phyloP scores from a whole-genome alignment of 2,329 filamentous ascomycete species.

The Penicillium sp. region DNA sequence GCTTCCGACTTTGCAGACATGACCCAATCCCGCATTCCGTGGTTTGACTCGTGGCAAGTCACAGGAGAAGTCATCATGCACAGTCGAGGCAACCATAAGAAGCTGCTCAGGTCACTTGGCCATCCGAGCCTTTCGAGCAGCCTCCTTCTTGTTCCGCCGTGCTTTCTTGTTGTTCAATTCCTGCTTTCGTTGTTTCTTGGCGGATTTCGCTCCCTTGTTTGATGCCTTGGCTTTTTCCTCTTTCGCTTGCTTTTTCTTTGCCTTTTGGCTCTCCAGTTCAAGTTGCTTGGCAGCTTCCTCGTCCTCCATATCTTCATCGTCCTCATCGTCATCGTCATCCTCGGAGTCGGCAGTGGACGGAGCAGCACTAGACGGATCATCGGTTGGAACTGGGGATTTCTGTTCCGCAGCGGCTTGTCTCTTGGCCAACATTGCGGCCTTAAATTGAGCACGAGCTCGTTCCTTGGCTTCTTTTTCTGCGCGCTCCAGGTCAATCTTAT shows the following conservation, averaged over 20 bases:
- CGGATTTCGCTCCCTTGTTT: constrained; percentile 23
- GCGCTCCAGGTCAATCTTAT: constrained; percentile 47
- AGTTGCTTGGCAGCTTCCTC: constrained; percentile 26
- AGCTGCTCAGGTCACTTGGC: constrained; percentile 13
- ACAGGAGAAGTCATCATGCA: constrained; percentile 2
- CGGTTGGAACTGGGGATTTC: constrained; percentile 15
- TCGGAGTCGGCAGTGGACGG: constrained; percentile 14
- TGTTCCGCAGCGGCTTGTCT: constrained; percentile 29
- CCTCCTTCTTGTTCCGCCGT: constrained; percentile 38
- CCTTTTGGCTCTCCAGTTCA: constrained; percentile 11
- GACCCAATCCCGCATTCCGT: background rate
- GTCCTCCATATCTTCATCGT: constrained; percentile 3
- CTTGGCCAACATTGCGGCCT: constrained; percentile 42
- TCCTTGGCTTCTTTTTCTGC: constrained; percentile 49
- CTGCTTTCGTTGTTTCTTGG: no score
- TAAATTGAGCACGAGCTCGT: constrained; percentile 46
- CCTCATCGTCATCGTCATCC: constrained; percentile 14
- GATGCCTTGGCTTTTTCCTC: constrained; percentile 15
- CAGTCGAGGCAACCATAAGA: no score
- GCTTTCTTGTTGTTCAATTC: constrained; percentile 25
- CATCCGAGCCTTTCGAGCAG: constrained; percentile 32
- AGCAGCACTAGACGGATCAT: constrained; percentile 7
- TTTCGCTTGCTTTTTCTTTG: constrained; percentile 20
- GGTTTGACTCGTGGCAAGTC: background rate
- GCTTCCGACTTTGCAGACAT: no score